Evolutionary conservation across 306 rosid genomes (phyloP), one percentile per base, ranked within the genome.

Genomic region (Fragaria nilgerrensis): DNA sequence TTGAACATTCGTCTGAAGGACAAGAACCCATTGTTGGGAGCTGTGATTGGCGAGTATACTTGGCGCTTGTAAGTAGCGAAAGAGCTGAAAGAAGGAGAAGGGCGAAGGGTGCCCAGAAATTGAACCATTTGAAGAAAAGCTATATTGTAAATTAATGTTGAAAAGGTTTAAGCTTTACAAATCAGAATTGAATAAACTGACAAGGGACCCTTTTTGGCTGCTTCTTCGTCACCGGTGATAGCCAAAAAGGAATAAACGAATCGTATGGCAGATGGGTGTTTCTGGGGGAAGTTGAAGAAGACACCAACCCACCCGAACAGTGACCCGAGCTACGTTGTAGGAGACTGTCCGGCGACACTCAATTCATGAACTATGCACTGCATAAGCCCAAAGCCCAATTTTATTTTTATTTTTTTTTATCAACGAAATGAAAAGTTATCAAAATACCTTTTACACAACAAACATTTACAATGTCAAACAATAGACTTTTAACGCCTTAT

Each of bases 81-180:
- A 73, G 49, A 77, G 69, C 77, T 14, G 29, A 90, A 80, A 50
- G 91, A 85, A 80, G 88, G 72, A 77, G 88, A 85, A 36, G 91
- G 80, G 45, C 96, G 89, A 85, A 87, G 43, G 20, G 91, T 78
- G 36, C 87, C 88, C 81, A 85, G 75, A 75, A 77, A 83, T 8
- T 58, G 81, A 85, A 85, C 82, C 90, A 87, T 82, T 74, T 53
- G 87, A 50, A 41, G 29, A 43, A 70, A 58, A 81, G 49, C 37
- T 56, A 16, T 13, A 22, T 36, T 52, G 65, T 16, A 27, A 48
- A 23, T 29, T 5, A 9, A 73, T 37, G 45, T 13, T 55, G 58
- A 20, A 41, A 69, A 5, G 20, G 45, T 43, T 23, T 20, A 29
- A 16, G 37, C 65, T 68, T 70, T 37, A 29, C 43, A 16, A 62